A percentile compares a stretch with the other conserved stretches of the same genome.
Evolutionary conservation across 2,329 filamentous ascomycete genomes (phyloP).

Genomic region (Scedosporium aurantiacum): DNA sequence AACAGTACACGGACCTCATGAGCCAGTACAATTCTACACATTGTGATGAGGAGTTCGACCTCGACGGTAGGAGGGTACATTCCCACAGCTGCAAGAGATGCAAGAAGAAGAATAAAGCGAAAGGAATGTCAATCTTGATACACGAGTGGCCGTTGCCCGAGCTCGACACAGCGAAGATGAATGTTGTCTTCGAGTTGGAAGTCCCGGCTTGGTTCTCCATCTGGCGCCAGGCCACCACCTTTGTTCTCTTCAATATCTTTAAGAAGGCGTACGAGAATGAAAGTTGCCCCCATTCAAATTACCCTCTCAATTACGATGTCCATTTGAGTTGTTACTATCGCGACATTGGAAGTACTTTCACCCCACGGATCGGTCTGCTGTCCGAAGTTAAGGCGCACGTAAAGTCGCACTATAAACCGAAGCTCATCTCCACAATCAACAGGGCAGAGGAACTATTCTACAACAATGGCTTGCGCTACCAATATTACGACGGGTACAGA

Average conservation of each 20-base stretch:
- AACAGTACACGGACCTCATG: slow-evolving; percentile 19
- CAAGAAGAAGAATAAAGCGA: slow-evolving; percentile 17
- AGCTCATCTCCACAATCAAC: background rate
- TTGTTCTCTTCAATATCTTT: slow-evolving; percentile 29
- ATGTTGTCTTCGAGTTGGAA: slow-evolving; percentile 41
- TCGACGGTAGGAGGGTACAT: background rate
- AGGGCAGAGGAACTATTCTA: slow-evolving; percentile 28
- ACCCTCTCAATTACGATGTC: background rate
- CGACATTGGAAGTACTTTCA: too few species aligned
- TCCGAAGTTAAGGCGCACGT: slow-evolving; percentile 25
- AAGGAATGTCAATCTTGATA: slow-evolving; percentile 29
- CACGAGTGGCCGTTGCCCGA: slow-evolving; percentile 47
- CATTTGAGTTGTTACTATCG: background rate
- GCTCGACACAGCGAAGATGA: slow-evolving; percentile 20
- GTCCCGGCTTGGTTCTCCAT: slow-evolving; percentile 26
- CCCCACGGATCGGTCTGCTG: slow-evolving; percentile 16
- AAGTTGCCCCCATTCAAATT: background rate
- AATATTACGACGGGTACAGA: slow-evolving; percentile 22
- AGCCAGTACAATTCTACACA: background rate
- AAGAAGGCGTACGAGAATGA: background rate
- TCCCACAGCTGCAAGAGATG: slow-evolving; percentile 23
- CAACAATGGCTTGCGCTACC: slow-evolving; percentile 30
- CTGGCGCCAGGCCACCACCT: slow-evolving; percentile 39
- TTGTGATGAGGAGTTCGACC: slow-evolving; percentile 5
- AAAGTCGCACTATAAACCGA: slow-evolving; percentile 19